phyloP scores from a whole-genome alignment of 148 eudicot species.

The Camellia japonica region DNA sequence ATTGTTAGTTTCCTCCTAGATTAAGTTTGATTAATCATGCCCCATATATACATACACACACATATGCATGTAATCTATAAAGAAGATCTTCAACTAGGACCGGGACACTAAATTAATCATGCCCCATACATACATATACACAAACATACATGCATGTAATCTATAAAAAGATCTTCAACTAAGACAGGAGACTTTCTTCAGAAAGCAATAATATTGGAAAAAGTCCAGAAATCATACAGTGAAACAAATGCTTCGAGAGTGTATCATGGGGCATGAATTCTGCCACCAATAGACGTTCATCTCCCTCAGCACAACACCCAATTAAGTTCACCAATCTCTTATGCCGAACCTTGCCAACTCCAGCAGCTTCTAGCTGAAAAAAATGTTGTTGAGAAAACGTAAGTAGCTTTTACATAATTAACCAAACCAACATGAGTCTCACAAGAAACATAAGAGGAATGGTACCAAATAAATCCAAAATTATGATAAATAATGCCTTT shows the following conservation, averaged over 20 bases:
- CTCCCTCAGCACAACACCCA: slow-evolving; percentile 98
- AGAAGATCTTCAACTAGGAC: not conserved
- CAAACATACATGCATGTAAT: not conserved
- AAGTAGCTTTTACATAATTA: not conserved
- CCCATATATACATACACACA: not conserved
- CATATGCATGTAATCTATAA: not conserved
- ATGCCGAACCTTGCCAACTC: slow-evolving; percentile 89
- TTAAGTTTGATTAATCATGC: not conserved
- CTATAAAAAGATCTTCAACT: not conserved
- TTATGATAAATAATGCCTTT: not conserved
- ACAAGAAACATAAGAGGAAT: not conserved
- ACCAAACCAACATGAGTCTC: not conserved
- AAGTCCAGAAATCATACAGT: slow-evolving; percentile 54
- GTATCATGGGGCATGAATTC: slow-evolving; percentile 94
- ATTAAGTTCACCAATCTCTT: slow-evolving; percentile 83
- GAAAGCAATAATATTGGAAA: slow-evolving; percentile 1
- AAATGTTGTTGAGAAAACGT: not conserved
- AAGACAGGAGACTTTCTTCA: not conserved
- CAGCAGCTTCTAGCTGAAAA: slow-evolving; percentile 87
- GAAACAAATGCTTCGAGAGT: slow-evolving; percentile 92
- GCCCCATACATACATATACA: not conserved
- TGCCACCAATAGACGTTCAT: slow-evolving; percentile 90
- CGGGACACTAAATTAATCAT: not conserved
- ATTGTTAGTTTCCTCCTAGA: not conserved
- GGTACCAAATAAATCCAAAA: not conserved